Evolutionary conservation across 1,284 basidiomycete species (phyloP).

Genomic region (Exobasidium rhododendri): DNA sequence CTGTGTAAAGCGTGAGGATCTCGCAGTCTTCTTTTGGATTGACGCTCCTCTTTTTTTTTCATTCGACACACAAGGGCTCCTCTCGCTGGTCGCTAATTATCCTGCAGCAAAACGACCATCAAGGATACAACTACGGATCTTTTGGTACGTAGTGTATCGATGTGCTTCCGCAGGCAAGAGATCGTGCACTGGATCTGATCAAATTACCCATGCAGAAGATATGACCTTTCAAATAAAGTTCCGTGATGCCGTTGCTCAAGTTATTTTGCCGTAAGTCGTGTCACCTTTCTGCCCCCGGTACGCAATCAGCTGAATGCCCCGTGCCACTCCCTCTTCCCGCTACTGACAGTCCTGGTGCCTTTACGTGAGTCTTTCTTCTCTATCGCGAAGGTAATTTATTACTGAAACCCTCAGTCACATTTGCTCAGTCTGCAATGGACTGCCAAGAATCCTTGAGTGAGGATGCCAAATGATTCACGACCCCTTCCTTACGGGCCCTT

Average conservation of each 20-base stretch:
- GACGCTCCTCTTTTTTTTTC: too few species aligned
- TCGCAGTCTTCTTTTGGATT: too few species aligned
- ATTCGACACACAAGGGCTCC: slow-evolving; percentile 18
- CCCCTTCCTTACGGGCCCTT: too few species aligned
- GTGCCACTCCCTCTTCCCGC: not conserved
- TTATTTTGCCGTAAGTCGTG: slow-evolving; percentile 8
- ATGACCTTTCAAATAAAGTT: slow-evolving; percentile 10
- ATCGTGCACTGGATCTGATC: not conserved
- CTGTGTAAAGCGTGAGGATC: too few species aligned
- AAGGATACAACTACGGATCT: not conserved
- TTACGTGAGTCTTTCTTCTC: not conserved
- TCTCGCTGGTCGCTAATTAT: slow-evolving; percentile 29
- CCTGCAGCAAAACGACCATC: slow-evolving; percentile 39
- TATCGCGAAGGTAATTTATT: too few species aligned
- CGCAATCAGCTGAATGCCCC: too few species aligned
- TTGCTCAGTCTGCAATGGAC: not conserved
- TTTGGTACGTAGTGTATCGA: not conserved
- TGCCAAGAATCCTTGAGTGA: not conserved
- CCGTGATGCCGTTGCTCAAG: slow-evolving; percentile 7
- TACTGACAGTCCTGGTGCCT: not conserved
- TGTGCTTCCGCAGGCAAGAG: too few species aligned
- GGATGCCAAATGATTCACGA: too few species aligned
- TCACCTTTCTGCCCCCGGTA: too few species aligned
- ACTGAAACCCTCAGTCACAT: too few species aligned
- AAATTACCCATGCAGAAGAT: slow-evolving; percentile 2